phyloP scores from a whole-genome alignment of 345 rosid genomes.

The Moricandia moricandioides region DNA sequence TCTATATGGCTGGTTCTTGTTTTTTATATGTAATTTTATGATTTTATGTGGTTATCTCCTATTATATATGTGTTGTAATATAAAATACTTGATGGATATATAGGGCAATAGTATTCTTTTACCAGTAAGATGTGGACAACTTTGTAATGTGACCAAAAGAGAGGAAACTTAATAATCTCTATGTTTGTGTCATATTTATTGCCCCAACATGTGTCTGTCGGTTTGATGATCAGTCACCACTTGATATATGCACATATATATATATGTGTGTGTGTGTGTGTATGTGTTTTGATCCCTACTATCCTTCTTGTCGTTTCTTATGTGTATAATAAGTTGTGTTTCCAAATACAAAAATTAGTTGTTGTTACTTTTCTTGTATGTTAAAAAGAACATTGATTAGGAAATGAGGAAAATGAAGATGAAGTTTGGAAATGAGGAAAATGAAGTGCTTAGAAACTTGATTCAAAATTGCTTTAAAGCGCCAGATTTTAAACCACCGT shows the following conservation, averaged over 20 bases:
- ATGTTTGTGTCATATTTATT: constrained; percentile 40
- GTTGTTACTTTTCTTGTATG: too few species aligned
- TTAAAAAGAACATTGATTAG: too few species aligned
- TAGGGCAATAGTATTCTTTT: constrained; percentile 36
- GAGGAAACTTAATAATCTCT: constrained; percentile 38
- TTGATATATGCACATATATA: constrained; percentile 6
- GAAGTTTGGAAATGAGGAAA: too few species aligned
- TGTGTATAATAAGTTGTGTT: background rate
- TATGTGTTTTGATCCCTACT: constrained; percentile 39
- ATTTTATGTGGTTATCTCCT: constrained; percentile 24
- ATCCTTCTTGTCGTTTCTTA: constrained; percentile 26
- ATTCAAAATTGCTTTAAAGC: too few species aligned
- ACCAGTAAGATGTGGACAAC: constrained; percentile 33
- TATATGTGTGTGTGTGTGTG: background rate
- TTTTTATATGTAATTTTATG: constrained; percentile 25
- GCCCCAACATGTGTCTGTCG: constrained; percentile 39
- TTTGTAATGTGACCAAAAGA: constrained; percentile 40
- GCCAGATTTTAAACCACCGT: background rate
- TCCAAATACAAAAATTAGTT: too few species aligned
- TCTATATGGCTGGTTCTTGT: constrained; percentile 24
- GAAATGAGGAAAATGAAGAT: too few species aligned
- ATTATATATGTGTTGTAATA: constrained; percentile 36
- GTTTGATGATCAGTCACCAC: constrained; percentile 33
- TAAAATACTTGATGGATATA: constrained; percentile 34
- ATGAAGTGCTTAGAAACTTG: too few species aligned